A percentile compares a stretch with the other conserved stretches of the same genome.
Evolutionary conservation across 352 stramenopile species (phyloP).

Genomic region (Phytophthora pini): DNA sequence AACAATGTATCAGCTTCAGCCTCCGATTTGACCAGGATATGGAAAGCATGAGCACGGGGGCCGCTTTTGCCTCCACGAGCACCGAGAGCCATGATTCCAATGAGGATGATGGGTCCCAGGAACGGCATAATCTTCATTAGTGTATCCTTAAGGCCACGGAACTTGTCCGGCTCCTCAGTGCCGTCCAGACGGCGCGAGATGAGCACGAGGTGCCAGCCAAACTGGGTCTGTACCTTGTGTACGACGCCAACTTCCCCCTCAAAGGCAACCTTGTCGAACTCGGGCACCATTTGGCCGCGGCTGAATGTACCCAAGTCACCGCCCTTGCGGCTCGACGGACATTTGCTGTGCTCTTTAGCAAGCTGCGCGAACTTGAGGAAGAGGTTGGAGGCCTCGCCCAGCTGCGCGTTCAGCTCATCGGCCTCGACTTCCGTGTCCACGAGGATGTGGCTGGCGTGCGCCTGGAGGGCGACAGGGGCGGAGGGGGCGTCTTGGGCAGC

Average conservation of each 20-base stretch:
- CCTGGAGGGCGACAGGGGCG: conserved; percentile 37
- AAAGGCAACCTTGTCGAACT: conserved; percentile 86
- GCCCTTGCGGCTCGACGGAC: conserved; percentile 65
- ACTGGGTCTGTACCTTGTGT: conserved; percentile 87
- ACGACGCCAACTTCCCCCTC: conserved; percentile 39
- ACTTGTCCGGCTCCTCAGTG: conserved; percentile 45
- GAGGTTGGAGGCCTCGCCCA: conserved; percentile 54
- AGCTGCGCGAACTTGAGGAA: conserved; percentile 72
- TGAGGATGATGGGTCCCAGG: conserved; percentile 56
- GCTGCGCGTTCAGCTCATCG: conserved; percentile 62
- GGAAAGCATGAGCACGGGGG: conserved; percentile 55
- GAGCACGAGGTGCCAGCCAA: conserved; percentile 72
- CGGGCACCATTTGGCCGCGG: conserved; percentile 73
- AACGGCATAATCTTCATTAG: conserved; percentile 59
- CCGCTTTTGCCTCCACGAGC: conserved; percentile 30
- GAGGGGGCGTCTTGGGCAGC: conserved; percentile 9
- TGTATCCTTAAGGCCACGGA: conserved; percentile 38
- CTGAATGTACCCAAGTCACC: conserved; percentile 74
- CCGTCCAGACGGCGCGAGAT: conserved; percentile 61
- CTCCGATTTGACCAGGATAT: conserved; percentile 73
- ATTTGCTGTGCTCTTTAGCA: conserved; percentile 74
- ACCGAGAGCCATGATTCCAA: conserved; percentile 57
- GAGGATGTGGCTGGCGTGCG: conserved; percentile 84
- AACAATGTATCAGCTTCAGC: conserved; percentile 57
- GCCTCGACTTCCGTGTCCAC: conserved; percentile 73